A percentile compares a stretch with the other conserved stretches of the same genome.
Conservation (phyloP, 192 early-diverging fungal species). For the Polychytrium aggregatum region DNA sequence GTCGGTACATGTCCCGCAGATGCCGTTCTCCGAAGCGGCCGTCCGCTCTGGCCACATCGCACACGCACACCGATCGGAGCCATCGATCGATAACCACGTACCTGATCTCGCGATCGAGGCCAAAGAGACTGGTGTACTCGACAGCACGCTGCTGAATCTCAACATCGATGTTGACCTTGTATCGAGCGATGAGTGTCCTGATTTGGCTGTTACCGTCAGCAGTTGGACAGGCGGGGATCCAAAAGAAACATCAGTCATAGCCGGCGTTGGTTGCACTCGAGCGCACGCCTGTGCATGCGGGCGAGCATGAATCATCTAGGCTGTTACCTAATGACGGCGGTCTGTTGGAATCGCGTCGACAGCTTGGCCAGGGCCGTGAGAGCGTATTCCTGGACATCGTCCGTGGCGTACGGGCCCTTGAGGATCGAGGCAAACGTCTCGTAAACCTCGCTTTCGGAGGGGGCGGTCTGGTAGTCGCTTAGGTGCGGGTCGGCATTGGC, state of each 20-base stretch:
- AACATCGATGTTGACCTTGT: conserved; percentile 63
- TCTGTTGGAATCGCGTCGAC: conserved; percentile 61
- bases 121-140: conserved; percentile 73
- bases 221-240: no score
- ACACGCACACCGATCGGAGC: no score
- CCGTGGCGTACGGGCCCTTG: conserved; percentile 68
- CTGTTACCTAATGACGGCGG: conserved; percentile 26
- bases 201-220: conserved; percentile 35
- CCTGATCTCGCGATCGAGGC: conserved; percentile 46
- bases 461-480: conserved; percentile 18
- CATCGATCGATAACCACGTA: no score
- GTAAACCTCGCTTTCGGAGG: conserved; percentile 64
- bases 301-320: background rate
- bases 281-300: conserved; percentile 10
- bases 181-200: conserved; percentile 45
- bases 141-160: conserved; percentile 94
- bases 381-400: conserved; percentile 66
- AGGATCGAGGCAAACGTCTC: conserved; percentile 64
- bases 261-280: no score
- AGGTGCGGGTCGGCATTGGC: conserved; percentile 6
- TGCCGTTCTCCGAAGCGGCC: no score
- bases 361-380: conserved; percentile 85
- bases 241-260: no score
- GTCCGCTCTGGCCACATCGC: no score
- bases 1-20: no score